Conservation (phyloP, 306 rosid genomes). For the Prunus armeniaca region DNA sequence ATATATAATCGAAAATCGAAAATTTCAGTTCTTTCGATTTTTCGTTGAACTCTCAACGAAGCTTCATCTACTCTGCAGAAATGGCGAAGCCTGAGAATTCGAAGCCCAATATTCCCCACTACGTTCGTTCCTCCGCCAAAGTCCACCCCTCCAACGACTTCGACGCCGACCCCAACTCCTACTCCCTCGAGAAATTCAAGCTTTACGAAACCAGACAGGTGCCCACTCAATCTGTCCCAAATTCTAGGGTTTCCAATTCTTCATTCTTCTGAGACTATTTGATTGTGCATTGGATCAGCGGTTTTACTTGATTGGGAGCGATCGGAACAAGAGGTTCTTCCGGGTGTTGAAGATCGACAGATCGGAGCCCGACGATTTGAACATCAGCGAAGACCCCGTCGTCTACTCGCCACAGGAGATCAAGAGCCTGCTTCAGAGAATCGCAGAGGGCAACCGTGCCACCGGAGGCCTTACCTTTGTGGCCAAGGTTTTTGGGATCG, state of each 20-base stretch:
- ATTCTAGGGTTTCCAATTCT: conserved; percentile 1
- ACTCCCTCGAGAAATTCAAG: conserved; percentile 79
- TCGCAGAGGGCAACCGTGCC: conserved; percentile 77
- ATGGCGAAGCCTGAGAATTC: conserved; percentile 56
- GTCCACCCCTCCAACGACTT: conserved; percentile 68
- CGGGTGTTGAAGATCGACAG: conserved; percentile 92
- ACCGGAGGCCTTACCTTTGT: conserved; percentile 78
- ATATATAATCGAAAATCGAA: too few species aligned
- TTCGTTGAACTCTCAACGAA: not conserved
- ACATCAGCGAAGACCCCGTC: conserved; percentile 80
- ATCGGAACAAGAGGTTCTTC: conserved; percentile 67
- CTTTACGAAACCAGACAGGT: conserved; percentile 94
- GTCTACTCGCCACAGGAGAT: conserved; percentile 81
- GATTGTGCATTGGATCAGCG: conserved; percentile 37
- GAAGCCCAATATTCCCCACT: conserved; percentile 29
- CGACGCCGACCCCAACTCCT: conserved; percentile 59
- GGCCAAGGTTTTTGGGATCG: conserved; percentile 76
- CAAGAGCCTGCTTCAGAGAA: conserved; percentile 77
- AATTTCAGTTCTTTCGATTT: too few species aligned
- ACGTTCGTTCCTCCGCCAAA: conserved; percentile 36
- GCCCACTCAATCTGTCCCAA: not conserved
- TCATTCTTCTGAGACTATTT: not conserved
- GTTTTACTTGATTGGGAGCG: conserved; percentile 80
- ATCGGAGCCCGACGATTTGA: conserved; percentile 83
- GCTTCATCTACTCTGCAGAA: not conserved